Conservation (phyloP, 2,329 filamentous ascomycete species). For the Aspergillus intermedius region DNA sequence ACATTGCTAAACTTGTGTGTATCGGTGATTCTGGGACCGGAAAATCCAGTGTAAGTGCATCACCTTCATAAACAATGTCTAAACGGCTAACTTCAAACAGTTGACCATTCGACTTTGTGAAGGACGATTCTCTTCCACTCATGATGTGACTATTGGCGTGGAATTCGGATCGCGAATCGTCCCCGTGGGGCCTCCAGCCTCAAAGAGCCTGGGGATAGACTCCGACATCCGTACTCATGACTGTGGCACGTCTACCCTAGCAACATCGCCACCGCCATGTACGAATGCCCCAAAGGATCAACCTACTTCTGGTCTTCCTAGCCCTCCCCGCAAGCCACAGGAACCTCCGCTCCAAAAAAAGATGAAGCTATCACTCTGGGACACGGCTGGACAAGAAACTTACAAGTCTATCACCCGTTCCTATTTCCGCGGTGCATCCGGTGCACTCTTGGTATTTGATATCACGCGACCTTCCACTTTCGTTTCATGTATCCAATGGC, state of each 20-base stretch:
- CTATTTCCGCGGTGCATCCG: constrained; percentile 79
- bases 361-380: constrained; percentile 94
- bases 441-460: constrained; percentile 85
- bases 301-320: constrained; percentile 25
- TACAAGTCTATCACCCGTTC: constrained; percentile 94
- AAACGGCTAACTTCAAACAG: constrained; percentile 35
- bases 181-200: constrained; percentile 77
- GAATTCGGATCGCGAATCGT: constrained; percentile 93
- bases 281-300: constrained; percentile 10
- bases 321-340: constrained; percentile 30
- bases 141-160: constrained; percentile 95
- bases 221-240: constrained; percentile 21
- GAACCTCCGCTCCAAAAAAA: constrained; percentile 53
- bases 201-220: constrained; percentile 51
- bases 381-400: constrained; percentile 93
- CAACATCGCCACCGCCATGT: constrained; percentile 6
- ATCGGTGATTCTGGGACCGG: constrained; percentile 95
- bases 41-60: constrained; percentile 63
- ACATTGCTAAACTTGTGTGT: constrained; percentile 97
- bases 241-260: constrained; percentile 5
- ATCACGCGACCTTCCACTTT: constrained; percentile 83
- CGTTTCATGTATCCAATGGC: constrained; percentile 82
- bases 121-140: constrained; percentile 86
- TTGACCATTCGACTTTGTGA: constrained; percentile 94
- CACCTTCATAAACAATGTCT: neutral